These are phyloP conservation scores for Populus euphratica DNA, from an alignment of 345 rosid genomes.

Conservation along the genomic window DNA sequence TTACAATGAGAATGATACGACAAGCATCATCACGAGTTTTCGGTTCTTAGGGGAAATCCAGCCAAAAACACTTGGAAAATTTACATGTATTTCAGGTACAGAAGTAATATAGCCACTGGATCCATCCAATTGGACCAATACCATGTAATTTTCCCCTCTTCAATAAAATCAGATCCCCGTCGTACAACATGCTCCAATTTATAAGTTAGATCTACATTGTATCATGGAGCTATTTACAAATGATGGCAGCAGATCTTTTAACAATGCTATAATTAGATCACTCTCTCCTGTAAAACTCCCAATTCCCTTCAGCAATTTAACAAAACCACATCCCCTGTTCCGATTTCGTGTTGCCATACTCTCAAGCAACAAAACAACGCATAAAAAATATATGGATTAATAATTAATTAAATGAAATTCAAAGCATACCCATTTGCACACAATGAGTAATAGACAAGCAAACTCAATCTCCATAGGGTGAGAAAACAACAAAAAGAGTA, in stretches of 20 bases:
- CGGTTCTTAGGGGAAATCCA: neutral
- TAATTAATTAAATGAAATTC: neutral
- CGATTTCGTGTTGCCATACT: neutral
- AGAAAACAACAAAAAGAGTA: constrained; percentile 4
- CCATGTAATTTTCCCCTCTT: neutral
- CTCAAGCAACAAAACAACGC: neutral
- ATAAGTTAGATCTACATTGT: neutral
- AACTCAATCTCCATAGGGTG: neutral
- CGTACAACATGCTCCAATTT: neutral
- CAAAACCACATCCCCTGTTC: neutral
- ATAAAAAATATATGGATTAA: neutral
- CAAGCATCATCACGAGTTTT: neutral
- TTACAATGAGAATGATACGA: neutral
- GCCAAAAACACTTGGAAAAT: neutral
- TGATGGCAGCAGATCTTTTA: neutral
- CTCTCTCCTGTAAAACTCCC: neutral
- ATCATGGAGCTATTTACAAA: neutral
- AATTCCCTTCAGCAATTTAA: neutral
- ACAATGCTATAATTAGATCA: neutral
- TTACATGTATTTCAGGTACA: neutral
- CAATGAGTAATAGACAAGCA: neutral
- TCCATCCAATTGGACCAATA: neutral
- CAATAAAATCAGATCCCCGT: neutral
- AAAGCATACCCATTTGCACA: neutral
- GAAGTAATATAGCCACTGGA: neutral